Base-by-base conservation (phyloP, 139 green algal genomes). In the Ettlia oleoabundans region DNA sequence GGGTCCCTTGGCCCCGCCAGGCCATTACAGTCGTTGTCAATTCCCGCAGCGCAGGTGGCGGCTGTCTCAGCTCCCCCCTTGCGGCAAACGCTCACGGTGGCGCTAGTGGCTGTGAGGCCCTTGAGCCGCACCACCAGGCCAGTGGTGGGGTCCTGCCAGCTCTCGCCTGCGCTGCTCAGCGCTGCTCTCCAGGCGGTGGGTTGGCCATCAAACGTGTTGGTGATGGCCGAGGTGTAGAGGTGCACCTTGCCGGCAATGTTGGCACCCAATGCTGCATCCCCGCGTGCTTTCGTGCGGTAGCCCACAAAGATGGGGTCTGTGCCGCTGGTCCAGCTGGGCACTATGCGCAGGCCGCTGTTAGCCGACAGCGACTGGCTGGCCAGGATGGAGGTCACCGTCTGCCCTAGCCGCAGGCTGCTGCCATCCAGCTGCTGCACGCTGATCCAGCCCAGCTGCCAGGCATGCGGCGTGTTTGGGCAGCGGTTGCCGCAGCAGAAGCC, bases 341-440 rank as follows among this genome's bases (percentile, higher is more conserved):
- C 13, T 8, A 77, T 64, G 70, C 70, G 70, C n/a, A 63, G 9
- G 42, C 70, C 70, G 41, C 40, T 61, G 40, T 24, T 37, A 30
- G 10, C 13, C 2, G 43, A 47, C 10, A 30, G 19, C 13, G 43
- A 10, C 30, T 63, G 43, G 70, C 43, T 63, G 70, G 70, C 42
- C 43, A 77, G n/a, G 5, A 18, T n/a, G 42, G n/a, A 1, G n/a
- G 15, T 63, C 10, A 63, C 0, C 4, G 43, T 41, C 43, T 32
- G 43, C 9, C 70, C 70, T 3, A 43, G 8, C 42, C 28, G 5
- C 7, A 77, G 70, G 13, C 5, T 38, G n/a, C 2, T 47, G 10
- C 70, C 70, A 43, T 77, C 70, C 42, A 77, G 43, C 70, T 77
- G 70, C n/a, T 43, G 70, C 70, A 77, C 42, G 70, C 40, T 75